Percentiles rank a stretch among this genome's conserved stretches.
Evolutionary conservation across 2,329 filamentous ascomycete genomes (phyloP).

Genomic region (Juglanconis sp.): DNA sequence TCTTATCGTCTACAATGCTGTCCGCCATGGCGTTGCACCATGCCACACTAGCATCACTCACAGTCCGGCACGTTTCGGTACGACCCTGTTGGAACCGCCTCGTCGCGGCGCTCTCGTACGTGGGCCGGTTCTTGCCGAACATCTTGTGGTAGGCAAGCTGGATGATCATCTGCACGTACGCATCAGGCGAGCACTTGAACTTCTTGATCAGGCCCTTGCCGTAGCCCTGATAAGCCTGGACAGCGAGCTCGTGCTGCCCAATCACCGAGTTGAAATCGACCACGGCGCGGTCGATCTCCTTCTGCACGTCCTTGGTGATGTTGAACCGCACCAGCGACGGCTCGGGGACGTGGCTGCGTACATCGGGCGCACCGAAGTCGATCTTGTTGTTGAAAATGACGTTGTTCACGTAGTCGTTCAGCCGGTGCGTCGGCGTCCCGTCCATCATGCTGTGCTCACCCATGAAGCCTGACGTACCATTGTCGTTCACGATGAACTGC

Average conservation of each 20-base stretch:
- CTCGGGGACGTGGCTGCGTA: conserved; percentile 82
- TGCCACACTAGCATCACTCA: conserved; percentile 85
- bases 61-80: conserved; percentile 90
- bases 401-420: conserved; percentile 92
- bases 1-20: conserved; percentile 57
- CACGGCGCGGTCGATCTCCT: conserved; percentile 75
- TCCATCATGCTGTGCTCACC: conserved; percentile 99
- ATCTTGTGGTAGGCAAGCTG: conserved; percentile 98
- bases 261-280: conserved; percentile 81
- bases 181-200: conserved; percentile 96
- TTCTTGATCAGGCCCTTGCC: conserved; percentile 99
- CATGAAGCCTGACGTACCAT: conserved; percentile 95
- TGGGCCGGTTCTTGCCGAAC: conserved; percentile 96
- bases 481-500: conserved; percentile 97
- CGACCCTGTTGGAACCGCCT: conserved; percentile 94
- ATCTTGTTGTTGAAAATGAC: conserved; percentile 93
- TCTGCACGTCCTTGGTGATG: conserved; percentile 68
- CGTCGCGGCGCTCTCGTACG: conserved; percentile 94
- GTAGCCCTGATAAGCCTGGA: conserved; percentile 95
- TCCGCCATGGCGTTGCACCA: conserved; percentile 89
- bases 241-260: conserved; percentile 80
- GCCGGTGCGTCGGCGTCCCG: conserved; percentile 91
- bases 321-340: conserved; percentile 76
- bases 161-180: conserved; percentile 97
- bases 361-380: conserved; percentile 73